Percentiles rank a stretch among this genome's conserved stretches.
These are phyloP conservation scores for Moniliophthora roreri DNA, from an alignment of 1,284 basidiomycete genomes.

Conservation along the genomic window DNA sequence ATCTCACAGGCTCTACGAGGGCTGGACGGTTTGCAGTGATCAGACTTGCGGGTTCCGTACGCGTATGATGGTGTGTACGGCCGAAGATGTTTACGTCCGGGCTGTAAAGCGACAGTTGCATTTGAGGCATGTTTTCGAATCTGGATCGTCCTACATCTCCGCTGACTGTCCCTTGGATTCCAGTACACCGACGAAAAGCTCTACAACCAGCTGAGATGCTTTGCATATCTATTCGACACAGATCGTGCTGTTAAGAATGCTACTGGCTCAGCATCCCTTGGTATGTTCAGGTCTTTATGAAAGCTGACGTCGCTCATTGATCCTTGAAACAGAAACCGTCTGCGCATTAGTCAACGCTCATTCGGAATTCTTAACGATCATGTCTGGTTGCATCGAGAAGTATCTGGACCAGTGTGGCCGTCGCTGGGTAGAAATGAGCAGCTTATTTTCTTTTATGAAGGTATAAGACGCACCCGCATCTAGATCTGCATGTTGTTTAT, in stretches of 20 bases:
- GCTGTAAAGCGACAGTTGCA: slow-evolving; percentile 67
- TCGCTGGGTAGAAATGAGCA: slow-evolving; percentile 80
- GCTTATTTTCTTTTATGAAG: slow-evolving; percentile 81
- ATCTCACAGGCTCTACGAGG: slow-evolving; percentile 88
- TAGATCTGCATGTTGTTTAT: too few species aligned
- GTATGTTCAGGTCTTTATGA: slow-evolving; percentile 28
- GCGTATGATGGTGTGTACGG: slow-evolving; percentile 94
- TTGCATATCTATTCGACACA: slow-evolving; percentile 72
- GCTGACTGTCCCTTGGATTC: not conserved
- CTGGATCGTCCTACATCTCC: not conserved
- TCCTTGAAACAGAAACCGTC: slow-evolving; percentile 51
- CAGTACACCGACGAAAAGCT: slow-evolving; percentile 84
- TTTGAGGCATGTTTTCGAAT: slow-evolving; percentile 67
- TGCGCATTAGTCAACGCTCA: slow-evolving; percentile 51
- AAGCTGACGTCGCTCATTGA: not conserved
- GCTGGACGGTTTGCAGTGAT: slow-evolving; percentile 88
- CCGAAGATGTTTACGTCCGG: slow-evolving; percentile 68
- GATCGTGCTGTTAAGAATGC: slow-evolving; percentile 61
- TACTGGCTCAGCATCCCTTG: slow-evolving; percentile 45
- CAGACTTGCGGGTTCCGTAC: slow-evolving; percentile 81
- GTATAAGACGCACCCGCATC: slow-evolving; percentile 25
- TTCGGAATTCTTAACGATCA: slow-evolving; percentile 43
- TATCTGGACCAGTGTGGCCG: slow-evolving; percentile 84
- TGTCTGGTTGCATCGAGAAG: slow-evolving; percentile 65
- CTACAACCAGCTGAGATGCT: slow-evolving; percentile 88